Evolutionary conservation across 352 stramenopile species (phyloP).

Genomic region (Elongisporangium undulatum): DNA sequence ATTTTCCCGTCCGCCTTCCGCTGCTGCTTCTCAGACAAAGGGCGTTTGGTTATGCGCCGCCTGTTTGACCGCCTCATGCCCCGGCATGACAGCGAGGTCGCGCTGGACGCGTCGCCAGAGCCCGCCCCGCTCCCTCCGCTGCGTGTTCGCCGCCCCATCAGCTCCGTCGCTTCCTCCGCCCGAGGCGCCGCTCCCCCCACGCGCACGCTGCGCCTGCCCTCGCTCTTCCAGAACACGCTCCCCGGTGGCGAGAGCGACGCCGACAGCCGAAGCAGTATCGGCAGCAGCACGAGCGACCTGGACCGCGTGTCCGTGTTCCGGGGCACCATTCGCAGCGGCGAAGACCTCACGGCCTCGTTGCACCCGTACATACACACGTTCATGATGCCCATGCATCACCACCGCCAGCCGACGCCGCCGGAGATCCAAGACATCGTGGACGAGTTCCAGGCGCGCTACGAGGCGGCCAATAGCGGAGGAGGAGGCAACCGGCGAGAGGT

Average conservation of each 20-base stretch:
- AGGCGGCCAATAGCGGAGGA: conserved; percentile 3
- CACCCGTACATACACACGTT: conserved; percentile 1
- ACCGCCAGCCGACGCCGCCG: background rate
- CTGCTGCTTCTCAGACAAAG: background rate
- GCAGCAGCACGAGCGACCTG: background rate
- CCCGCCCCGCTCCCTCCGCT: background rate
- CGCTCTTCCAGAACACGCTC: background rate
- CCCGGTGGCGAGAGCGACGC: background rate
- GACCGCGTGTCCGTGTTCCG: background rate
- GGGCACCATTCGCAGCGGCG: conserved; percentile 1
- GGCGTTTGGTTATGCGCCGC: background rate
- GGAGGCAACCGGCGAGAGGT: background rate
- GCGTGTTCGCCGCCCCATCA: background rate
- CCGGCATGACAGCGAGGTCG: background rate
- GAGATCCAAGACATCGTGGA: conserved; percentile 6
- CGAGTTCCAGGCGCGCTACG: conserved; percentile 7
- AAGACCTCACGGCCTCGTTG: conserved; percentile 4
- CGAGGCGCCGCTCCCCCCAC: background rate
- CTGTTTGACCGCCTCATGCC: background rate
- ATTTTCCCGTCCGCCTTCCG: background rate
- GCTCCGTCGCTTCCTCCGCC: background rate
- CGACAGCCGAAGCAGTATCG: background rate
- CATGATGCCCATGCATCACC: background rate
- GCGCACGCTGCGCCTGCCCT: background rate
- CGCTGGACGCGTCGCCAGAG: background rate